Evolutionary conservation across 345 rosid species (phyloP).

Genomic region (Murraya paniculata): DNA sequence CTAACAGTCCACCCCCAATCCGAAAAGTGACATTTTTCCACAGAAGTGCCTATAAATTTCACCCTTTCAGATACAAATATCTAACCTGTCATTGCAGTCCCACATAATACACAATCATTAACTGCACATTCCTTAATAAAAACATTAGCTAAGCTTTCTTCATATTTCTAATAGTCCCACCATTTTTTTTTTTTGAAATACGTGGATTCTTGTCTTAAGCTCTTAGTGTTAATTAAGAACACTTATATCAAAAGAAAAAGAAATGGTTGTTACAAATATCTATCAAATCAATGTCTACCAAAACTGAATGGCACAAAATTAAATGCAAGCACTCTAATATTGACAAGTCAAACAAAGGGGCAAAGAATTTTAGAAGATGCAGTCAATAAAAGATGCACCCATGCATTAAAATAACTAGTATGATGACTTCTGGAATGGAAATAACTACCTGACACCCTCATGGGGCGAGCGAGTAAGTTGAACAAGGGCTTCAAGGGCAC

Average conservation of each 20-base stretch:
- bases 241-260: background rate
- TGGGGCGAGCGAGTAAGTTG: conserved; percentile 76
- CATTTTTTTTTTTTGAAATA: background rate
- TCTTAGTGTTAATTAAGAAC: background rate
- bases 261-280: background rate
- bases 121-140: background rate
- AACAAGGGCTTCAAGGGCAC: conserved; percentile 92
- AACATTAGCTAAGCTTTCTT: background rate
- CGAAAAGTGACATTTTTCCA: background rate
- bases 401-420: background rate
- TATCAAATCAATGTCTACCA: background rate
- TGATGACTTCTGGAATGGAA: background rate
- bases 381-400: background rate
- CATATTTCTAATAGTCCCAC: background rate
- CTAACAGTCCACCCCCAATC: background rate
- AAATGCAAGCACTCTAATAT: conserved; percentile 6
- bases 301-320: background rate
- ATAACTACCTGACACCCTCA: conserved; percentile 82
- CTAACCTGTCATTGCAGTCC: background rate
- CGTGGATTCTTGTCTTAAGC: background rate
- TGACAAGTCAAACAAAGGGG: background rate
- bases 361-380: background rate
- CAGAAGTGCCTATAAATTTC: background rate
- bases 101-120: background rate
- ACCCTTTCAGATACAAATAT: background rate